Conservation (phyloP, 306 rosid genomes). For the Elaeagnus macrophylla region DNA sequence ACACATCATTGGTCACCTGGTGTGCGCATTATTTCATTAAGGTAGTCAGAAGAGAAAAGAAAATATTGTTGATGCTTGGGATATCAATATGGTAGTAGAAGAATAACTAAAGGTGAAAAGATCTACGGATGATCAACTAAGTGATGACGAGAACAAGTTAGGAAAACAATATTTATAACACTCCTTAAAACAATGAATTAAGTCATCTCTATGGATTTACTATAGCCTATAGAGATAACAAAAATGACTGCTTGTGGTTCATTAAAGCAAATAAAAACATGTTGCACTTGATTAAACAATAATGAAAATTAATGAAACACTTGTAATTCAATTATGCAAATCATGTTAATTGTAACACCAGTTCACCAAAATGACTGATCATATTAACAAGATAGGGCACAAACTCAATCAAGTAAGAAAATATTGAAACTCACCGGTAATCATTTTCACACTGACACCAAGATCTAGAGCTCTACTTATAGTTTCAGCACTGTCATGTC, state of each 20-base stretch:
- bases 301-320: not conserved
- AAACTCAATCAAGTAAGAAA: not conserved
- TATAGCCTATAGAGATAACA: not conserved
- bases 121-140: too few species aligned
- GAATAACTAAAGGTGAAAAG: not conserved
- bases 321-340: too few species aligned
- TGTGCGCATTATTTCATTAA: constrained; percentile 13
- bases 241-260: too few species aligned
- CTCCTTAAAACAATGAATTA: too few species aligned
- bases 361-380: too few species aligned
- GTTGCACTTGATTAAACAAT: not conserved
- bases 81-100: constrained; percentile 1
- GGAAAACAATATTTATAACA: too few species aligned
- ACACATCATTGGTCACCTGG: constrained; percentile 77
- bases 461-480: constrained; percentile 22
- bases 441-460: constrained; percentile 22
- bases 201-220: not conserved
- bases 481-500: constrained; percentile 21
- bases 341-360: too few species aligned
- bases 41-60: constrained; percentile 2
- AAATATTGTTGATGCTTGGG: not conserved
- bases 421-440: constrained; percentile 5
- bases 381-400: not conserved
- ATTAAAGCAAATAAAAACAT: too few species aligned
- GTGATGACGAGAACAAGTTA: not conserved